These are phyloP conservation scores for Leccinum aurantiacum DNA, from an alignment of 768 basidiomycete species.

Conservation along the genomic window DNA sequence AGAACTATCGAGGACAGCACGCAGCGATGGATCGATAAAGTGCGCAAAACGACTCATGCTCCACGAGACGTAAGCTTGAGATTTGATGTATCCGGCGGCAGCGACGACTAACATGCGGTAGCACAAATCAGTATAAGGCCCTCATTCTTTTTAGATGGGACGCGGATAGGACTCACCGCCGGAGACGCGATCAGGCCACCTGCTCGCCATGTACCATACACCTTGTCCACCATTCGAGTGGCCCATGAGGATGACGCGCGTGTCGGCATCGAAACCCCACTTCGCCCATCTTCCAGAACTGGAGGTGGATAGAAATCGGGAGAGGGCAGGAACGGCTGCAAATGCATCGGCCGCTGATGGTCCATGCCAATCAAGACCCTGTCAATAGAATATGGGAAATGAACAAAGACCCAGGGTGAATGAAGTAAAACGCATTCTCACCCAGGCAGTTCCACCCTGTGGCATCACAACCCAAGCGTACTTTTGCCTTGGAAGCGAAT, in stretches of 20 bases:
- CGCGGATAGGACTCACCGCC: conserved; percentile 44
- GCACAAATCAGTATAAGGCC: not conserved
- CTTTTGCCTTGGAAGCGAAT: conserved; percentile 57
- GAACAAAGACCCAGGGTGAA: not conserved
- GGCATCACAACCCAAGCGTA: conserved; percentile 77
- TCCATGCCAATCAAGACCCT: conserved; percentile 95
- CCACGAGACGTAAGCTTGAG: conserved; percentile 81
- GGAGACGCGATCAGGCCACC: conserved; percentile 74
- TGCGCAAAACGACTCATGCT: conserved; percentile 71
- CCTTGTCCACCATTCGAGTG: conserved; percentile 96
- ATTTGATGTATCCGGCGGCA: conserved; percentile 83
- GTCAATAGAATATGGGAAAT: not conserved
- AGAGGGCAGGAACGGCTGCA: conserved; percentile 57
- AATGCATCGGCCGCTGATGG: conserved; percentile 74
- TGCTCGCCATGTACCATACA: conserved; percentile 73
- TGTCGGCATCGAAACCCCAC: conserved; percentile 40
- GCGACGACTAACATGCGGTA: conserved; percentile 53
- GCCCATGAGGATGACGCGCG: conserved; percentile 68
- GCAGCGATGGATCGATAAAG: conserved; percentile 73
- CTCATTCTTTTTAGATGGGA: too few relatives aligned
- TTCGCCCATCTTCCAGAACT: conserved; percentile 36
- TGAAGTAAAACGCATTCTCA: conserved; percentile 27
- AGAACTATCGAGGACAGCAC: conserved; percentile 70
- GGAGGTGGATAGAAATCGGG: conserved; percentile 40
- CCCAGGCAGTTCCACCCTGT: conserved; percentile 84